These are phyloP conservation scores for Colletotrichum musae DNA, from an alignment of 2,329 filamentous ascomycete species.

Conservation along the genomic window DNA sequence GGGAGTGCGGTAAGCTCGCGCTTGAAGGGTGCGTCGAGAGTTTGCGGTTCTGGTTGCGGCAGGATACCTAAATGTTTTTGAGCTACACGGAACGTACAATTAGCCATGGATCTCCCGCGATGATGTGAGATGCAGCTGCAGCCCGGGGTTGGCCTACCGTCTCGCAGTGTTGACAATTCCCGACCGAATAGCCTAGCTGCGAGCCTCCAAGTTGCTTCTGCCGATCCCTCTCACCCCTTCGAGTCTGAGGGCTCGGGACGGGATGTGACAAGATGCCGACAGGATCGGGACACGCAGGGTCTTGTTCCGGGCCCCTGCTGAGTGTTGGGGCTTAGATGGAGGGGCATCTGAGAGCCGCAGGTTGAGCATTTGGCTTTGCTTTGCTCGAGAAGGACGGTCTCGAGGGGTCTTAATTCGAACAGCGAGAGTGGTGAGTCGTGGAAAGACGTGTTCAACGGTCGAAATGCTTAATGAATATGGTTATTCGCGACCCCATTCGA, in stretches of 20 bases:
- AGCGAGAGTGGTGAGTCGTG: no score
- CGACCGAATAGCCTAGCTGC: conserved; percentile 1
- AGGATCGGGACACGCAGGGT: conserved; percentile 24
- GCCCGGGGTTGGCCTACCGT: neutral
- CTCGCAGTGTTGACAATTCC: conserved; percentile 10
- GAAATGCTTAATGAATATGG: conserved; percentile 6
- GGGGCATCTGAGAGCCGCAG: neutral
- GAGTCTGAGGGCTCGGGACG: neutral
- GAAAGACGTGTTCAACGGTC: no score
- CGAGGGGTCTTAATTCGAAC: no score
- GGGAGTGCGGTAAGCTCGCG: neutral
- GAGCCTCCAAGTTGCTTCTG: neutral
- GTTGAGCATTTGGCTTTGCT: no score
- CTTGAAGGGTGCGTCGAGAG: no score
- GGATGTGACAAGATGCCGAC: conserved; percentile 33
- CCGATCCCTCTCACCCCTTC: neutral
- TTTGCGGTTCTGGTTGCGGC: no score
- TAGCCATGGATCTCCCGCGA: neutral
- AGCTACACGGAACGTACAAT: neutral
- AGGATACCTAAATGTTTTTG: no score
- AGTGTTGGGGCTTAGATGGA: neutral
- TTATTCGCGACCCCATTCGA: neutral
- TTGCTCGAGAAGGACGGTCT: no score
- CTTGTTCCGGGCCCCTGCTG: conserved; percentile 23
- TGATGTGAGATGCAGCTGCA: neutral